Percentiles rank a stretch among this genome's conserved stretches.
Conservation (phyloP, 2,329 filamentous ascomycete species). For the Huntiella abstrusa region DNA sequence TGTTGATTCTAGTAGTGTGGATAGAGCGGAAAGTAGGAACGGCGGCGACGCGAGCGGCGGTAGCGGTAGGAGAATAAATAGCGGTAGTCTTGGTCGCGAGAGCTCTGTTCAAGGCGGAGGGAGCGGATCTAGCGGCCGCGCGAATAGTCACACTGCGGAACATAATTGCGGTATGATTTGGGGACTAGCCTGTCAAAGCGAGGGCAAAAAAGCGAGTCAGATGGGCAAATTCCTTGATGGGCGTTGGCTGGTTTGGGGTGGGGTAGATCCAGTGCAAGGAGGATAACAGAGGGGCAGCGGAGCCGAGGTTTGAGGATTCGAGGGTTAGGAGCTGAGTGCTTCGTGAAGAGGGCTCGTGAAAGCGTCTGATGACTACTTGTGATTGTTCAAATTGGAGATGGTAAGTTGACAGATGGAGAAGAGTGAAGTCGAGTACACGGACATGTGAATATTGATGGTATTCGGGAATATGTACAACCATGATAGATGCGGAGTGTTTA, state of each 20-base stretch:
- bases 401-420: too few species aligned
- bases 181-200: slow-evolving; percentile 7
- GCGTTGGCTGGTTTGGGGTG: slow-evolving; percentile 1
- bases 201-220: slow-evolving; percentile 4
- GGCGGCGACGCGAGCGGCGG: slow-evolving; percentile 2
- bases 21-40: slow-evolving; percentile 14
- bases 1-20: slow-evolving; percentile 28
- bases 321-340: too few species aligned
- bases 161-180: slow-evolving; percentile 9
- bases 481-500: too few species aligned
- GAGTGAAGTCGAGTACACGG: too few species aligned
- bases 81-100: neutral
- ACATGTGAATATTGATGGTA: too few species aligned
- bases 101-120: neutral
- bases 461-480: too few species aligned
- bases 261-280: neutral
- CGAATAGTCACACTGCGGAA: slow-evolving; percentile 10
- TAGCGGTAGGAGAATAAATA: neutral
- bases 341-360: too few species aligned
- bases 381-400: too few species aligned
- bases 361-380: too few species aligned
- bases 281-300: too few species aligned
- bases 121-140: slow-evolving; percentile 7
- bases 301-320: too few species aligned
- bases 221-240: slow-evolving; percentile 4